Conservation (phyloP, 768 basidiomycete species). For the Lentinula guzmanii region DNA sequence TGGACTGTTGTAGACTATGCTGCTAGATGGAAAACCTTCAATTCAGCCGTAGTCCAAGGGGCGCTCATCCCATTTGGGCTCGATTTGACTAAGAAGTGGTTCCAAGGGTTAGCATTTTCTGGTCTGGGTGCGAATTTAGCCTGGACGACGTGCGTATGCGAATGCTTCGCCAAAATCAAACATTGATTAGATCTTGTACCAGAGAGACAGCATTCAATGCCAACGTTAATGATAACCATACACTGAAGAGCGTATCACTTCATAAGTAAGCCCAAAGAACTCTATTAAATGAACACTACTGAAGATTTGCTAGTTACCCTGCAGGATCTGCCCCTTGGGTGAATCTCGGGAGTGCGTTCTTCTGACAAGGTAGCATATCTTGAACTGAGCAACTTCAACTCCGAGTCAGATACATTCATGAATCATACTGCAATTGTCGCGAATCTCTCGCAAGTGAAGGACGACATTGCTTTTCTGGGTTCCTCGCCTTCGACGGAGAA, state of each 20-base stretch:
- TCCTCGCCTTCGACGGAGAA: conserved; percentile 1
- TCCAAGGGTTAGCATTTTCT: conserved; percentile 2
- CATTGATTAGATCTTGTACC: not conserved
- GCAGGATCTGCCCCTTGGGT: conserved; percentile 1
- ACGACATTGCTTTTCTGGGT: not conserved
- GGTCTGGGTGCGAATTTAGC: not conserved
- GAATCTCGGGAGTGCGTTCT: not conserved
- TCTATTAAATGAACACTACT: not conserved
- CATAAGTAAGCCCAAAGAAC: not conserved
- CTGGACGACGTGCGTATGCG: not conserved
- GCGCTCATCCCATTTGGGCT: not conserved
- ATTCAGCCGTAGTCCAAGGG: not conserved
- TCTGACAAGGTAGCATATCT: not conserved
- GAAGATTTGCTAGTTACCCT: not conserved
- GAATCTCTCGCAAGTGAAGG: not conserved
- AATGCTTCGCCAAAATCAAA: not conserved
- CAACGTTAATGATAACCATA: not conserved
- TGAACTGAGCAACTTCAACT: not conserved
- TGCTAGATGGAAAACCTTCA: not conserved
- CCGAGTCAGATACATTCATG: conserved; percentile 6
- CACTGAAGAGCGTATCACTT: not conserved
- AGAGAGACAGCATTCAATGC: conserved; percentile 3
- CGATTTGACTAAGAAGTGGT: not conserved
- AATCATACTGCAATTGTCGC: conserved; percentile 3
- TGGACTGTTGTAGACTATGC: not conserved